A percentile compares a stretch with the other conserved stretches of the same genome.
phyloP scores from a whole-genome alignment of 2,329 filamentous ascomycete species.

The Allantophomopsis lycopodina region DNA sequence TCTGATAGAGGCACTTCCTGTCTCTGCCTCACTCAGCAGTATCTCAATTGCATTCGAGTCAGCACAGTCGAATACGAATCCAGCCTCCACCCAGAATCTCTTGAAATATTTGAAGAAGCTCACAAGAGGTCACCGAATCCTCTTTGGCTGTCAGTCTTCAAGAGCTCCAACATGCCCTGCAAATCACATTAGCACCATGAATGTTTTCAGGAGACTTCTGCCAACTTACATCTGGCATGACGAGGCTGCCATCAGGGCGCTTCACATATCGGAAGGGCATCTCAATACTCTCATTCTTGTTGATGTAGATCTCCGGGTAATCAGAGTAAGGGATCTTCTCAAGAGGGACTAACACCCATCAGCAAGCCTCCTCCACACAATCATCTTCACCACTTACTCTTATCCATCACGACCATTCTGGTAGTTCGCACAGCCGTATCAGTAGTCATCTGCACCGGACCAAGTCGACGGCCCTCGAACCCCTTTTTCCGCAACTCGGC shows the following conservation, averaged over 20 bases:
- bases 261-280: conserved; percentile 98
- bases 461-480: conserved; percentile 74
- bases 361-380: no score
- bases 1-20: no score
- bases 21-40: no score
- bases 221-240: conserved; percentile 73
- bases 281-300: conserved; percentile 83
- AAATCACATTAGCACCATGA: conserved; percentile 7
- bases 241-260: conserved; percentile 57
- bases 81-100: no score
- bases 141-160: conserved; percentile 89
- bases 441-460: conserved; percentile 94
- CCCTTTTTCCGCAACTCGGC: conserved; percentile 93
- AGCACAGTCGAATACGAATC: no score
- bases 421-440: conserved; percentile 94
- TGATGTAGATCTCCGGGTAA: conserved; percentile 78
- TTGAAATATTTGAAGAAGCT: no score
- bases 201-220: conserved; percentile 1
- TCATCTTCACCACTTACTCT: conserved; percentile 39
- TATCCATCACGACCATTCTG: conserved; percentile 73
- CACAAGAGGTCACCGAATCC: conserved; percentile 68
- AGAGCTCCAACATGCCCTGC: conserved; percentile 82
- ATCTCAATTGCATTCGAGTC: no score
- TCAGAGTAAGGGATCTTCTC: conserved; percentile 73
- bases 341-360: conserved; percentile 45